A percentile compares a stretch with the other conserved stretches of the same genome.
phyloP scores from a whole-genome alignment of 768 basidiomycete species.

The Kwoniella shandongensis region DNA sequence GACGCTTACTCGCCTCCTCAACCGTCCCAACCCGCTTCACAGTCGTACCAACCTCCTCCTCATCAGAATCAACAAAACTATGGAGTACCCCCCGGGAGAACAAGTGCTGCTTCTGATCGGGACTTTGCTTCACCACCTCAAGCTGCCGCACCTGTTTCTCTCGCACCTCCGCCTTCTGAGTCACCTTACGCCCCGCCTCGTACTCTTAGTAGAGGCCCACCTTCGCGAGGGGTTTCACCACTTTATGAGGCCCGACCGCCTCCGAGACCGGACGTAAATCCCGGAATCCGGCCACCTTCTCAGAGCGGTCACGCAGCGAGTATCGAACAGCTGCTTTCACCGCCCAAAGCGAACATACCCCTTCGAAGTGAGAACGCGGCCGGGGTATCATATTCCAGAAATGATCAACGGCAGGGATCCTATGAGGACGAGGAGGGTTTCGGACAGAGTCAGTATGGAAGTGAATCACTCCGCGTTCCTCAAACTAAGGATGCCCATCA shows the following conservation, averaged over 20 bases:
- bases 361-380: background rate
- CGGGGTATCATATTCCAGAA: background rate
- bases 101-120: slow-evolving; percentile 9
- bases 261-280: slow-evolving; percentile 9
- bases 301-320: background rate
- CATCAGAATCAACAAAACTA: background rate
- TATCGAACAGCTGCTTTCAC: slow-evolving; percentile 10
- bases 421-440: background rate
- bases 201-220: slow-evolving; percentile 12
- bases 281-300: slow-evolving; percentile 9
- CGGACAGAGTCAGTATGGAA: background rate
- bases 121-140: background rate
- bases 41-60: slow-evolving; percentile 7
- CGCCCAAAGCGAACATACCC: background rate
- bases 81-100: slow-evolving; percentile 5
- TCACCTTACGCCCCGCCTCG: slow-evolving; percentile 13
- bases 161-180: slow-evolving; percentile 11
- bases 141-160: background rate
- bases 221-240: slow-evolving; percentile 11
- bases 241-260: slow-evolving; percentile 18
- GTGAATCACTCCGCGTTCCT: background rate
- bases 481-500: background rate
- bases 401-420: background rate
- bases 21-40: background rate
- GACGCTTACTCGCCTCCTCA: slow-evolving; percentile 1